Base-by-base conservation (phyloP, 2,329 filamentous ascomycete species). In the Diaporthe helianthi region DNA sequence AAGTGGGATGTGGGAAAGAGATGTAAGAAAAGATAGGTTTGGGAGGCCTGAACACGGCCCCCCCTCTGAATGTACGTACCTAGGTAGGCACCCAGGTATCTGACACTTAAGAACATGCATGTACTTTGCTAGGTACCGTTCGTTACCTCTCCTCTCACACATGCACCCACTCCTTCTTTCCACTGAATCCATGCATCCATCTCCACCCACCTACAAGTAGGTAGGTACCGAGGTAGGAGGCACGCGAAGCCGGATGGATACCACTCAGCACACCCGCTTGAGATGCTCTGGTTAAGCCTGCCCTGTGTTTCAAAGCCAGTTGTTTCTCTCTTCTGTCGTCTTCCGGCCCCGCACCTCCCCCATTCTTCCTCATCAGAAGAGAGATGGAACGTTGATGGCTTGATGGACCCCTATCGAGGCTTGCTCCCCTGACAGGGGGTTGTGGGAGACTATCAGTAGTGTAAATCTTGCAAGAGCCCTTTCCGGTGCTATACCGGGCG, bases 401-500 rank as follows among this genome's bases (percentile, higher is more conserved):
- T 65, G 55, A 41, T 54, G 67, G 63, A 65, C 66, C 67, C 67
- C 63, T 69, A 69, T 71, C 69, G 69, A 69, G 60, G 52, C 65
- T 36, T 52, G 29, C 58, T 46, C 69, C 67, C 69, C 67, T 69
- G 67, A 71, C 69, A 67, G 47, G 67, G 67, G 55, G 58, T 29
- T 29, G 47, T 29, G 41, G 44, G 47, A 70, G 58, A 38, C 29
- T 19, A n/a, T 55, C 65, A 38, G 22, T 38, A n/a, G n/a, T n/a
- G 38, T 70, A 52, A 64, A 26, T 52, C 36, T 52, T 65, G 60
- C 67, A 51, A 65, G 24, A 49, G 51, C 41, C 51, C 29, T 44
- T 41, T 66, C 52, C 64, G 52, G 41, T 55, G 29, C 12, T 47
- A 19, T 46, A 49, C 49, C 51, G n/a, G 47, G 51, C 51, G 51